phyloP scores from a whole-genome alignment of 2,329 filamentous ascomycete genomes.

The Alternaria triticimaculans region DNA sequence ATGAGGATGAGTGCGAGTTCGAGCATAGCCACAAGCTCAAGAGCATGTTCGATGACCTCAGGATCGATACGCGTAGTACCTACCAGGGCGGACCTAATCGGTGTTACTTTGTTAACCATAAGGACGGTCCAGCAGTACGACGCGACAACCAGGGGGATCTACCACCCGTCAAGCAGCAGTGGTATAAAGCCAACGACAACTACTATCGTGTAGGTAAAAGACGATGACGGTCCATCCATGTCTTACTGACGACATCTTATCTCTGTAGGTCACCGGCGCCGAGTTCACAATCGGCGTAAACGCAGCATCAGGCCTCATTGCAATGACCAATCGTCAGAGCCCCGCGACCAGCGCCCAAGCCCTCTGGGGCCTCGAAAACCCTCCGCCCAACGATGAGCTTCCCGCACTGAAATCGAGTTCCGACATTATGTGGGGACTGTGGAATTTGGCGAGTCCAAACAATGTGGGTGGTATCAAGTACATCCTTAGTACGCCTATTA shows the following conservation, averaged over 20 bases:
- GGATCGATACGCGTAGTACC: conserved; percentile 6
- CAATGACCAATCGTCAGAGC: conserved; percentile 14
- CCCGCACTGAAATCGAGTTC: conserved; percentile 20
- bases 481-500: background rate
- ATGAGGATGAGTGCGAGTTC: background rate
- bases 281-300: conserved; percentile 21
- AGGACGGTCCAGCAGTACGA: conserved; percentile 13
- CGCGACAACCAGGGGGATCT: conserved; percentile 4
- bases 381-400: conserved; percentile 12
- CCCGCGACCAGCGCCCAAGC: conserved; percentile 6
- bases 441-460: conserved; percentile 3
- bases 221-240: too few relatives aligned
- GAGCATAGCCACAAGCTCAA: background rate
- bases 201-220: conserved; percentile 17
- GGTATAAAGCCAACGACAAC: conserved; percentile 17
- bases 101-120: conserved; percentile 18
- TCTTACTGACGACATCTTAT: background rate
- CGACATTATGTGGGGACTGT: conserved; percentile 29
- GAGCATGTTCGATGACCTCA: conserved; percentile 14
- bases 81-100: conserved; percentile 19
- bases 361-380: background rate
- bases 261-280: conserved; percentile 15
- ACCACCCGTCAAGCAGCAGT: conserved; percentile 15
- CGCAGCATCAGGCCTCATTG: conserved; percentile 6
- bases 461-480: background rate